Conservation (phyloP, 1,284 basidiomycete species). For the Boletus nobilissimus region DNA sequence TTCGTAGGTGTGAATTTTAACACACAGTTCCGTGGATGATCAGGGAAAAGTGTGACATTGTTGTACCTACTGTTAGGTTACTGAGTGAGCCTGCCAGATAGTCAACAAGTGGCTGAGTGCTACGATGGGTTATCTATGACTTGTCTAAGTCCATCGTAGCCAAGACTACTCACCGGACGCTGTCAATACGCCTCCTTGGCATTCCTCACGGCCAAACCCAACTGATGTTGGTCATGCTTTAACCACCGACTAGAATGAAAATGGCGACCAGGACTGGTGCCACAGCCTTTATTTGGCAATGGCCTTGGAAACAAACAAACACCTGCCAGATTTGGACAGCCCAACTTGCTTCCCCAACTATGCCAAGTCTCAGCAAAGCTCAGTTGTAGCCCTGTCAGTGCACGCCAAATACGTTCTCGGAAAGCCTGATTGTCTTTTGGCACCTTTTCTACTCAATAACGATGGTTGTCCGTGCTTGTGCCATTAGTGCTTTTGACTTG, state of each 20-base stretch:
- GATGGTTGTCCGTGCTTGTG: slow-evolving; percentile 39
- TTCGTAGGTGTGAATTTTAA: neutral
- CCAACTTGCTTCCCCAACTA: neutral
- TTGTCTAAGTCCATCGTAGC: neutral
- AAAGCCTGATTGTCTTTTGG: neutral
- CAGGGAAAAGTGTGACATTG: slow-evolving; percentile 19
- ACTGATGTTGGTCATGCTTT: neutral
- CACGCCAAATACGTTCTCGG: slow-evolving; percentile 10
- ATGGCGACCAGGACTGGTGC: neutral
- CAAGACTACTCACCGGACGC: slow-evolving; percentile 1
- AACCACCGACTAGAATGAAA: neutral
- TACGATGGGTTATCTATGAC: neutral
- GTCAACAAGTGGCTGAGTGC: slow-evolving; percentile 7
- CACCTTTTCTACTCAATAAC: no score
- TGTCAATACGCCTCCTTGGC: neutral
- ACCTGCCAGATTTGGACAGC: slow-evolving; percentile 26
- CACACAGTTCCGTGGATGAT: slow-evolving; percentile 14
- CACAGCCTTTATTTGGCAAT: slow-evolving; percentile 38
- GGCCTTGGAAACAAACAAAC: slow-evolving; percentile 47
- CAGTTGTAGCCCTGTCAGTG: slow-evolving; percentile 11
- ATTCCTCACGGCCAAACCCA: neutral
- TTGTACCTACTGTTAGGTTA: slow-evolving; percentile 15
- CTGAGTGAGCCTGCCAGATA: slow-evolving; percentile 6
- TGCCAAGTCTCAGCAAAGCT: slow-evolving; percentile 22
- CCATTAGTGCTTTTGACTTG: slow-evolving; percentile 41